phyloP scores from a whole-genome alignment of 2,329 filamentous ascomycete species.

The Alternaria panax region DNA sequence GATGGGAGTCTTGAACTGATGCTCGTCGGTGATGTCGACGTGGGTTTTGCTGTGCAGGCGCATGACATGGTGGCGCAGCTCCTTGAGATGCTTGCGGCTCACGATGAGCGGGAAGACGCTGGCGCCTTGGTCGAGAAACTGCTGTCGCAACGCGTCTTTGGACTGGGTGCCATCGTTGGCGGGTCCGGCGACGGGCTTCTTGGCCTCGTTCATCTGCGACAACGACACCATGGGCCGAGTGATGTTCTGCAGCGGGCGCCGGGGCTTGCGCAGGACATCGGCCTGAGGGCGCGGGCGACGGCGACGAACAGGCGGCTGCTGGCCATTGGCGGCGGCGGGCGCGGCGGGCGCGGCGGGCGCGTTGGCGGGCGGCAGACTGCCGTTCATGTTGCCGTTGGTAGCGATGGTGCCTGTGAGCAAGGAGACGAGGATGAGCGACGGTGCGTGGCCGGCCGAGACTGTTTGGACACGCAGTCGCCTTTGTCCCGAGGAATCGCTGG shows the following conservation, averaged over 20 bases:
- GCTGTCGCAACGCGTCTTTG: constrained; percentile 34
- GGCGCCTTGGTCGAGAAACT: constrained; percentile 38
- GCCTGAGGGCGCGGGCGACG: constrained; percentile 45
- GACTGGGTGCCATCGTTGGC: constrained; percentile 21
- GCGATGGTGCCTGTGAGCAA: constrained; percentile 13
- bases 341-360: constrained; percentile 31
- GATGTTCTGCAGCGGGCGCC: constrained; percentile 46
- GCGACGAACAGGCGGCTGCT: constrained; percentile 37
- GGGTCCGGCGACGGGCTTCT: constrained; percentile 18
- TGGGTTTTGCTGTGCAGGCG: constrained; percentile 70
- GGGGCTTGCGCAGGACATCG: constrained; percentile 48
- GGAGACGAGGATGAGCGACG: constrained; percentile 32
- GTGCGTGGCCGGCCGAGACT: constrained; percentile 37
- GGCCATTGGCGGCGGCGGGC: constrained; percentile 45
- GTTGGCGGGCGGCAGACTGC: constrained; percentile 20
- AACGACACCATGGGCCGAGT: constrained; percentile 42
- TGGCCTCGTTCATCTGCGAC: constrained; percentile 43
- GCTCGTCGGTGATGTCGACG: constrained; percentile 75
- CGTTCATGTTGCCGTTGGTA: constrained; percentile 36
- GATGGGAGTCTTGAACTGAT: constrained; percentile 86
- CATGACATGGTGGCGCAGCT: constrained; percentile 87
- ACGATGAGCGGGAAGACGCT: constrained; percentile 70
- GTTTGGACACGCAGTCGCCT: constrained; percentile 16
- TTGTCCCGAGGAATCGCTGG: constrained; percentile 8
- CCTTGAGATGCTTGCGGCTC: constrained; percentile 79